Percentiles rank a stretch among this genome's conserved stretches.
Evolutionary conservation across 2,329 filamentous ascomycete species (phyloP).

Genomic region (Ophiostoma perfectum): DNA sequence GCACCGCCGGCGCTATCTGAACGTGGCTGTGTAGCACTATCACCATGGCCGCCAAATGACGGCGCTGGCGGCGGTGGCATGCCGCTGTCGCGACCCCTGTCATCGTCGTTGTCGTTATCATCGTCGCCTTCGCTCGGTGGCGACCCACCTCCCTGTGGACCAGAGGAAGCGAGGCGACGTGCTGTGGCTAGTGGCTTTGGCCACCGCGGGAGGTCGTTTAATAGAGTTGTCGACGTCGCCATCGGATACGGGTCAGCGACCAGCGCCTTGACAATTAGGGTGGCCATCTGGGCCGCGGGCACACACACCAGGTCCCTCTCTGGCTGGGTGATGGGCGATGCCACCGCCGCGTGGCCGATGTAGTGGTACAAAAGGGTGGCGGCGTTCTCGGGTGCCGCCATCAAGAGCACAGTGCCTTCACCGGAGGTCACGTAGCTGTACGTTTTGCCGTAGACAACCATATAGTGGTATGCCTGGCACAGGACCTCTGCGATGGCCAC

Average conservation of each 20-base stretch:
- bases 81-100: neutral
- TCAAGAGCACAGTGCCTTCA: neutral
- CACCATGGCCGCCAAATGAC: neutral
- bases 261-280: neutral
- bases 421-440: neutral
- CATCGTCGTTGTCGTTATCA: neutral
- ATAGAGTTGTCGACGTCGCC: neutral
- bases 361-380: neutral
- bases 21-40: neutral
- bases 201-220: neutral
- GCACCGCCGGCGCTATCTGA: neutral
- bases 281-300: neutral
- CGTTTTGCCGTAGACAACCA: neutral
- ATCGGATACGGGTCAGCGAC: too few species aligned
- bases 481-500: neutral
- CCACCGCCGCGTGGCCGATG: neutral
- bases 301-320: neutral
- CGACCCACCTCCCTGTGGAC: neutral
- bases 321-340: neutral
- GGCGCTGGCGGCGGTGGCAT: neutral
- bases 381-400: neutral
- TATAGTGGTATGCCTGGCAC: constrained; percentile 10
- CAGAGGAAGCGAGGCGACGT: neutral
- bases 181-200: neutral
- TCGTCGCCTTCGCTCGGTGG: neutral